phyloP scores from a whole-genome alignment of 768 basidiomycete species.

The Roridomyces roridus region DNA sequence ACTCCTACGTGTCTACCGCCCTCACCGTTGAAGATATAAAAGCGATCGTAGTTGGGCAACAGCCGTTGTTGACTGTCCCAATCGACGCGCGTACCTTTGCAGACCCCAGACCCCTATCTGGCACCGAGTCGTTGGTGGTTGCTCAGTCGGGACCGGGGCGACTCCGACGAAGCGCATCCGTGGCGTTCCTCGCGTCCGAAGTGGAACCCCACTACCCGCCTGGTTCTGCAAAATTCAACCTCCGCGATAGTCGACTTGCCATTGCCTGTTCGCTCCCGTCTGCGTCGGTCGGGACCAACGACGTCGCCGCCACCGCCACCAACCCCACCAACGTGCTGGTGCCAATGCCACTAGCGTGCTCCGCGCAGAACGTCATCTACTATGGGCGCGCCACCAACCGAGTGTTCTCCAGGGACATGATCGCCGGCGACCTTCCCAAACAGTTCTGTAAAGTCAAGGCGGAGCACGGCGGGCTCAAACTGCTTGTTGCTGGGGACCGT shows the following conservation, averaged over 20 bases:
- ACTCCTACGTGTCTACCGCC: too few relatives aligned
- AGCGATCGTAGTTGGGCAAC: too few relatives aligned
- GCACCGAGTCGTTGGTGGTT: too few relatives aligned
- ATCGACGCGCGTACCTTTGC: too few relatives aligned
- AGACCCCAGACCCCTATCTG: too few relatives aligned
- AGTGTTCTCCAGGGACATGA: constrained; percentile 57
- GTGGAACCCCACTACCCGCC: constrained; percentile 36
- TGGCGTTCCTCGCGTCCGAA: constrained; percentile 31
- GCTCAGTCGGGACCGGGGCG: too few relatives aligned
- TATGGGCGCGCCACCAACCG: constrained; percentile 62
- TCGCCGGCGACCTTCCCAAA: constrained; percentile 32
- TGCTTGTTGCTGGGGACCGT: constrained; percentile 39
- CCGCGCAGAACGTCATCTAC: constrained; percentile 44
- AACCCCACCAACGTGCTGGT: not conserved
- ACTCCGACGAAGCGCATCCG: constrained; percentile 39
- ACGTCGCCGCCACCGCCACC: too few relatives aligned
- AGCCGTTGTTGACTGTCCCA: too few relatives aligned
- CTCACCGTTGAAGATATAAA: too few relatives aligned
- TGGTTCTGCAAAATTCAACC: constrained; percentile 39
- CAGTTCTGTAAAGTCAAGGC: constrained; percentile 55
- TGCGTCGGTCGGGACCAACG: not conserved
- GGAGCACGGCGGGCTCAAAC: constrained; percentile 51
- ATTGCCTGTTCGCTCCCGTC: constrained; percentile 40
- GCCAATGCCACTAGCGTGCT: constrained; percentile 45
- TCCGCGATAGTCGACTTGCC: constrained; percentile 39